A percentile compares a stretch with the other conserved stretches of the same genome.
phyloP scores from a whole-genome alignment of 1,139 yeast genomes.

The Candida mesenterica region DNA sequence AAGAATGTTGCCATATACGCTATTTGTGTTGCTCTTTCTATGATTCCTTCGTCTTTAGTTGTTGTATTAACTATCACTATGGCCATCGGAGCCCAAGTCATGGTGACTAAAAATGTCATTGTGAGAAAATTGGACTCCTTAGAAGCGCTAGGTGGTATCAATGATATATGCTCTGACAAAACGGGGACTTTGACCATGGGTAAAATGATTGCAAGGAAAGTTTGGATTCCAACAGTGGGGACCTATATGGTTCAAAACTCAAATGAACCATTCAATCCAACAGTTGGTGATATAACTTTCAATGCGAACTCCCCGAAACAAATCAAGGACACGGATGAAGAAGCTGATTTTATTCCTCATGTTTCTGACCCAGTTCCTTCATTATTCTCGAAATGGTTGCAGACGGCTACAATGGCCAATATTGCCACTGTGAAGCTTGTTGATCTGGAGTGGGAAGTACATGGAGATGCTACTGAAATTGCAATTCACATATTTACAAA shows the following conservation, averaged over 20 bases:
- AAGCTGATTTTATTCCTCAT: slow-evolving; percentile 26
- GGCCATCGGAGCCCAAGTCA: slow-evolving; percentile 83
- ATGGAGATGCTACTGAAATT: slow-evolving; percentile 84
- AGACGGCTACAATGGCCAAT: slow-evolving; percentile 69
- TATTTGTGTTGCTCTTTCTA: slow-evolving; percentile 75
- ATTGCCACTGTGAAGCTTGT: slow-evolving; percentile 58
- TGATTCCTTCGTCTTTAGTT: slow-evolving; percentile 81
- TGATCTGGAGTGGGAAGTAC: slow-evolving; percentile 60
- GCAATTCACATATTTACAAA: slow-evolving; percentile 74
- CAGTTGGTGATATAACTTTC: slow-evolving; percentile 54
- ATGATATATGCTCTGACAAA: slow-evolving; percentile 80
- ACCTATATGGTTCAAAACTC: slow-evolving; percentile 59
- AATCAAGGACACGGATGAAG: slow-evolving; percentile 38
- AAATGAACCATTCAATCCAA: slow-evolving; percentile 73
- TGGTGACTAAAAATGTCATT: slow-evolving; percentile 70
- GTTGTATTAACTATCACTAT: slow-evolving; percentile 81
- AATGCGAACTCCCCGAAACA: slow-evolving; percentile 41
- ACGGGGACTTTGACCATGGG: slow-evolving; percentile 84
- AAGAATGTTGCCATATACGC: slow-evolving; percentile 80
- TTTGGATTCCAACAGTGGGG: slow-evolving; percentile 79
- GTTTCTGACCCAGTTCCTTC: slow-evolving; percentile 24
- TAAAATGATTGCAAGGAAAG: slow-evolving; percentile 68
- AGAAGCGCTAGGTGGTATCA: slow-evolving; percentile 78
- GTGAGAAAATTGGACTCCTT: slow-evolving; percentile 76
- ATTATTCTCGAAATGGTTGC: slow-evolving; percentile 48